Evolutionary conservation across 495 filamentous ascomycete species (phyloP).

Genomic region (Podospora fimiseda): DNA sequence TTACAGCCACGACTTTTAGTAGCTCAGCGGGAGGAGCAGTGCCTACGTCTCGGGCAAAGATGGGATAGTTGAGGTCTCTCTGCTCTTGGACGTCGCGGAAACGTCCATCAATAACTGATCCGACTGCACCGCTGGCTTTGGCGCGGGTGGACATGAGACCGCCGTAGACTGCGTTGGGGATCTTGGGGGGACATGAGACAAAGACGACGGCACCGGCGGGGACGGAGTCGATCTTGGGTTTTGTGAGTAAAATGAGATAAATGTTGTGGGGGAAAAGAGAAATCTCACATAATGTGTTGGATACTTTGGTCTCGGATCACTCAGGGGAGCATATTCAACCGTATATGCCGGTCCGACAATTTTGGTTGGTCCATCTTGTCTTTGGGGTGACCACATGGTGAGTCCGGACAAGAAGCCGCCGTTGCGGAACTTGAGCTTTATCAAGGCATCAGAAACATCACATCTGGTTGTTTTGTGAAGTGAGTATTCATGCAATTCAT

Average conservation of each 20-base stretch:
- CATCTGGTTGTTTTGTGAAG: constrained; percentile 22
- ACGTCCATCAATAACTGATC: constrained; percentile 51
- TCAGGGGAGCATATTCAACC: constrained; percentile 45
- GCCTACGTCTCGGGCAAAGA: constrained; percentile 50
- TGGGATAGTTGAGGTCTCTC: constrained; percentile 43
- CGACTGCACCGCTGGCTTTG: constrained; percentile 37
- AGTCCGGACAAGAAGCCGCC: constrained; percentile 54
- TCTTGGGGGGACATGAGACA: constrained; percentile 46
- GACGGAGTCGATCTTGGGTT: constrained; percentile 47
- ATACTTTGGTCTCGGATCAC: constrained; percentile 40
- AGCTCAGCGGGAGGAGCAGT: constrained; percentile 44
- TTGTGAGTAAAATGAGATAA: no score
- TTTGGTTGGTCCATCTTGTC: constrained; percentile 45
- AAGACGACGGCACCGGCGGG: constrained; percentile 48
- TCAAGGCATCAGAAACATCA: constrained; percentile 42
- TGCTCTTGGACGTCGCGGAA: constrained; percentile 57
- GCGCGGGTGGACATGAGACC: constrained; percentile 55
- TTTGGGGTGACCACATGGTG: constrained; percentile 51
- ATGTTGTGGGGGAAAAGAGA: not conserved
- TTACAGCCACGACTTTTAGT: constrained; percentile 39
- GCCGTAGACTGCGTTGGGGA: constrained; percentile 52
- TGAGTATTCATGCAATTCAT: constrained; percentile 5
- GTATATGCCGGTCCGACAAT: constrained; percentile 55
- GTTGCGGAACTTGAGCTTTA: constrained; percentile 44
- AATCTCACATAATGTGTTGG: constrained; percentile 43